Percentiles rank a stretch among this genome's conserved stretches.
Conservation (phyloP, 352 stramenopile genomes). For the Phytopythium sindhum region DNA sequence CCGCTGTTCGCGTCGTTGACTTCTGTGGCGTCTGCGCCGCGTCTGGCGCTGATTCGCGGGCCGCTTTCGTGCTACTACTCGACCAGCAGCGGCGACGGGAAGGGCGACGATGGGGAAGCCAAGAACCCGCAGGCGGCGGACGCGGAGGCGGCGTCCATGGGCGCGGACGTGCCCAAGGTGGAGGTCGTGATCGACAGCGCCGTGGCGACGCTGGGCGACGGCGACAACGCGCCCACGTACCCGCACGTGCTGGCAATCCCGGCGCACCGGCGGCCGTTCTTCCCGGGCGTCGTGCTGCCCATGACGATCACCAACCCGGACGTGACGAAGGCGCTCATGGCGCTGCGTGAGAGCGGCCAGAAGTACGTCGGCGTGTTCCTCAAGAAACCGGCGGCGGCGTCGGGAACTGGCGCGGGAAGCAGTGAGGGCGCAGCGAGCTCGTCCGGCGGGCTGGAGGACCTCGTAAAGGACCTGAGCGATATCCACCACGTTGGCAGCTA, state of each 20-base stretch:
- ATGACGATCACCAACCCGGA: constrained; percentile 86
- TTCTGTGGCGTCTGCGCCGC: not conserved
- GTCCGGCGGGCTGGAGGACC: constrained; percentile 55
- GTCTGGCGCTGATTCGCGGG: constrained; percentile 11
- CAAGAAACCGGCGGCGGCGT: constrained; percentile 56
- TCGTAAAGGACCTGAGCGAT: constrained; percentile 91
- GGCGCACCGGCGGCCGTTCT: constrained; percentile 72
- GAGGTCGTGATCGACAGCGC: constrained; percentile 64
- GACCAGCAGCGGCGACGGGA: constrained; percentile 19
- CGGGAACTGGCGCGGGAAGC: not conserved
- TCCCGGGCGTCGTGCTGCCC: constrained; percentile 75
- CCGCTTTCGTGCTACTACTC: constrained; percentile 23
- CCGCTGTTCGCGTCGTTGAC: constrained; percentile 3
- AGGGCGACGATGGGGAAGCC: constrained; percentile 15
- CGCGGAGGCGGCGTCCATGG: not conserved
- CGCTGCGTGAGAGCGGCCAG: constrained; percentile 79
- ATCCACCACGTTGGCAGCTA: constrained; percentile 96
- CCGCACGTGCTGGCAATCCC: constrained; percentile 80
- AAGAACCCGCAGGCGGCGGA: constrained; percentile 21
- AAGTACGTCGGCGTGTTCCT: constrained; percentile 95
- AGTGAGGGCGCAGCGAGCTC: constrained; percentile 28
- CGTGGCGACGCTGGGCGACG: constrained; percentile 56
- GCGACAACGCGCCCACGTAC: constrained; percentile 64
- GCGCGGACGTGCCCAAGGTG: constrained; percentile 21
- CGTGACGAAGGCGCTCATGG: constrained; percentile 87